These are phyloP conservation scores for Penstemon newberryi DNA, from an alignment of 257 asterid genomes.

Conservation along the genomic window DNA sequence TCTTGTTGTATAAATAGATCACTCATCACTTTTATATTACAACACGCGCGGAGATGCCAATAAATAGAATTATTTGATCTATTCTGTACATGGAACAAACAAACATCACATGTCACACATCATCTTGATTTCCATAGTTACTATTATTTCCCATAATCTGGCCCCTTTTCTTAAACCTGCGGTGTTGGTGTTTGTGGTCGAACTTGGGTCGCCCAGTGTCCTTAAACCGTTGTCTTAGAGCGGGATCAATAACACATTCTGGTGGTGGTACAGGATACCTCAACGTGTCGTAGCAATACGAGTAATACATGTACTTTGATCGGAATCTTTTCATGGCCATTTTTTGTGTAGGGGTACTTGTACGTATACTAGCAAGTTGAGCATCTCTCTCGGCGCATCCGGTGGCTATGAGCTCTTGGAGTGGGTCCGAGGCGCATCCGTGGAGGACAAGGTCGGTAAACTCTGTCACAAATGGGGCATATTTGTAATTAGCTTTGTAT, in stretches of 20 bases:
- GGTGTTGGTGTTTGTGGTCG: conserved; percentile 39
- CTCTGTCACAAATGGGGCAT: conserved; percentile 82
- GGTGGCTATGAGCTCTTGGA: conserved; percentile 53
- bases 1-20: background rate
- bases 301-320: conserved; percentile 65
- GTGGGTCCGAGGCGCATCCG: conserved; percentile 68
- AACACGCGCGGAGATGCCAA: background rate
- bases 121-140: conserved; percentile 43
- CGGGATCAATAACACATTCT: conserved; percentile 72
- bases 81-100: conserved; percentile 24
- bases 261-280: conserved; percentile 64
- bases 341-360: conserved; percentile 43
- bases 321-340: conserved; percentile 62
- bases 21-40: conserved; percentile 8
- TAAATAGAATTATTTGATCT: conserved; percentile 7
- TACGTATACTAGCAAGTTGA: conserved; percentile 37
- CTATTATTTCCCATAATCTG: conserved; percentile 34
- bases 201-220: conserved; percentile 67
- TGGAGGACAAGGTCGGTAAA: conserved; percentile 75
- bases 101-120: conserved; percentile 37
- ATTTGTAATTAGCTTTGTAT: conserved; percentile 72
- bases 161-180: conserved; percentile 44
- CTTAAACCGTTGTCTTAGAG: conserved; percentile 45
- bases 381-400: conserved; percentile 33
- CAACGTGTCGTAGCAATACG: conserved; percentile 66